Conservation (phyloP, 1,284 basidiomycete genomes). For the Papiliotrema fonsecae region DNA sequence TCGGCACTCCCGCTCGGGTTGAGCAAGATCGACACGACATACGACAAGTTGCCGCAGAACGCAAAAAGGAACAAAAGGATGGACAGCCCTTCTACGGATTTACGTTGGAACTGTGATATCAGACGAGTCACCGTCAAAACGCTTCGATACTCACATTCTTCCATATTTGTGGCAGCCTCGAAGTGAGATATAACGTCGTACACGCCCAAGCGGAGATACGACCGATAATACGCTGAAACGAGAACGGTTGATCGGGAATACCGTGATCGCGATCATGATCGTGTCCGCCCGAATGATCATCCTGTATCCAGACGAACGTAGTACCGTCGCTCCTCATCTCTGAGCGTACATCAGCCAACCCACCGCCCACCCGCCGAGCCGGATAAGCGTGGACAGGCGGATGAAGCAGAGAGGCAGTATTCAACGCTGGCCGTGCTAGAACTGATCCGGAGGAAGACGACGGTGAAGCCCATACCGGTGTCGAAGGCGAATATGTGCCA, state of each 20-base stretch:
- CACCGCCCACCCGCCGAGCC: no score
- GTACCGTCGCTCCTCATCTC: background rate
- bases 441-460: no score
- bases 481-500: background rate
- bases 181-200: slow-evolving; percentile 83
- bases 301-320: background rate
- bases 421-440: no score
- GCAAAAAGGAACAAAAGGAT: slow-evolving; percentile 87
- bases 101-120: slow-evolving; percentile 65
- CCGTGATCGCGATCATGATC: slow-evolving; percentile 2
- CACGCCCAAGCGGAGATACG: slow-evolving; percentile 88
- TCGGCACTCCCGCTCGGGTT: slow-evolving; percentile 34
- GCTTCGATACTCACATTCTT: slow-evolving; percentile 67
- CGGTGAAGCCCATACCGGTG: slow-evolving; percentile 1
- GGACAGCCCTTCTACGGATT: slow-evolving; percentile 92
- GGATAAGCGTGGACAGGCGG: background rate
- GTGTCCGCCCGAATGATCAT: background rate
- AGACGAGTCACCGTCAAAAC: background rate
- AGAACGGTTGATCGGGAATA: slow-evolving; percentile 17
- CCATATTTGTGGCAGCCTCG: slow-evolving; percentile 91
- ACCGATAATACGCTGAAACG: slow-evolving; percentile 60
- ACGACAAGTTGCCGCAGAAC: slow-evolving; percentile 84
- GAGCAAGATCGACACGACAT: slow-evolving; percentile 73
- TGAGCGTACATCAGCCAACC: no score
- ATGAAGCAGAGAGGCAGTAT: no score